These are phyloP conservation scores for Candida incommunis DNA, from an alignment of 805 yeast species.

Conservation along the genomic window DNA sequence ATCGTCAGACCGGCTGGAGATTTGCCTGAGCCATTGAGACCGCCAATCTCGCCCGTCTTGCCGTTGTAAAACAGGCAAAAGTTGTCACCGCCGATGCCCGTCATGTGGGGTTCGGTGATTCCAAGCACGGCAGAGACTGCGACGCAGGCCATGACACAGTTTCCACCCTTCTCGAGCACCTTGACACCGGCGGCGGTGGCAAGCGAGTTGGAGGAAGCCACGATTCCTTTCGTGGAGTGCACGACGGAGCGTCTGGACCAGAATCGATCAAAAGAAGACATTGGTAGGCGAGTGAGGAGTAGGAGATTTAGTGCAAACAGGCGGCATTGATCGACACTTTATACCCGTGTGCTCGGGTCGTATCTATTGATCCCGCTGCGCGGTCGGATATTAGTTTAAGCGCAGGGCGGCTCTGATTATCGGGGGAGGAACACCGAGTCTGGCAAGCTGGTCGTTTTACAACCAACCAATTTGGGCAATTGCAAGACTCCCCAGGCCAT, in stretches of 20 bases:
- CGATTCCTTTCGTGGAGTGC: conserved; percentile 58
- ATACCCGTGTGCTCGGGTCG: too few relatives aligned
- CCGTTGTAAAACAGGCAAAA: conserved; percentile 47
- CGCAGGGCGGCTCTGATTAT: too few relatives aligned
- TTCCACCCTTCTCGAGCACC: conserved; percentile 58
- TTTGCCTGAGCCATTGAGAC: conserved; percentile 67
- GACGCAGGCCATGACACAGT: conserved; percentile 31
- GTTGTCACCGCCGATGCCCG: conserved; percentile 28
- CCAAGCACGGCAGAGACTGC: conserved; percentile 28
- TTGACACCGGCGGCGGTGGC: conserved; percentile 62
- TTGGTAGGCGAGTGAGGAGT: background rate
- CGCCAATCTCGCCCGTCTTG: conserved; percentile 36
- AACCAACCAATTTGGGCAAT: too few relatives aligned
- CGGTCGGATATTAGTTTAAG: too few relatives aligned
- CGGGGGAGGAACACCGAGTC: too few relatives aligned
- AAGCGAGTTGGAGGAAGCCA: conserved; percentile 60
- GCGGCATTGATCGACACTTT: too few relatives aligned
- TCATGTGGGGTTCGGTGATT: conserved; percentile 26
- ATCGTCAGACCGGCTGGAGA: conserved; percentile 38
- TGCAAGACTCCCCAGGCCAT: too few relatives aligned
- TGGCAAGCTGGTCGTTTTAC: too few relatives aligned
- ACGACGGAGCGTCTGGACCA: conserved; percentile 59
- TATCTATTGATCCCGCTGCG: too few relatives aligned
- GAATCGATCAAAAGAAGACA: conserved; percentile 15
- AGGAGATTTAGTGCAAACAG: too few relatives aligned